phyloP scores from a whole-genome alignment of 176 grass and related monocot species.

The Eremochloa ophiuroides region DNA sequence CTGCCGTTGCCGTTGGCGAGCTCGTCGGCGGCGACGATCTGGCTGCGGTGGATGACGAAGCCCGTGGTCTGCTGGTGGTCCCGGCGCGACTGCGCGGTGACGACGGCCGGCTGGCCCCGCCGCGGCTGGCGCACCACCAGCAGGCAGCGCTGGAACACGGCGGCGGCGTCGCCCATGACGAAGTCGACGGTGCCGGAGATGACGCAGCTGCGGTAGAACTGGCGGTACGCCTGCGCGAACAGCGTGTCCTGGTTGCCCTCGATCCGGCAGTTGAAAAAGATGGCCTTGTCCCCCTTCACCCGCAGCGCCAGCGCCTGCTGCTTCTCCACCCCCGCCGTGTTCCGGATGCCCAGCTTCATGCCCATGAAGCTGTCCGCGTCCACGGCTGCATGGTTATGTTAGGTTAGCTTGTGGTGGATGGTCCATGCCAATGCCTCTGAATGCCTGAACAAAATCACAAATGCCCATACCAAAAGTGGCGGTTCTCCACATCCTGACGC shows the following conservation, averaged over 20 bases:
- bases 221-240: constrained; percentile 74
- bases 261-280: constrained; percentile 83
- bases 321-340: constrained; percentile 74
- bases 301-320: constrained; percentile 75
- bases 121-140: constrained; percentile 57
- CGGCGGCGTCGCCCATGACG: constrained; percentile 74
- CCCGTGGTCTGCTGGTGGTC: constrained; percentile 78
- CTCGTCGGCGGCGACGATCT: constrained; percentile 40
- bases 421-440: too few relatives aligned
- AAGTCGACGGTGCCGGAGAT: constrained; percentile 90
- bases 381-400: constrained; percentile 58
- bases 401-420: too few relatives aligned
- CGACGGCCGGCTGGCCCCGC: constrained; percentile 44
- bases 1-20: not conserved
- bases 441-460: too few relatives aligned
- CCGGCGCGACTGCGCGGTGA: constrained; percentile 64
- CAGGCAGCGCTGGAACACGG: constrained; percentile 86
- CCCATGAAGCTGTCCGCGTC: constrained; percentile 68
- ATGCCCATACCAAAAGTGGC: constrained; percentile 77
- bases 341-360: constrained; percentile 53
- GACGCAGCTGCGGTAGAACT: constrained; percentile 86
- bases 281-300: constrained; percentile 54
- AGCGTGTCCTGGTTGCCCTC: constrained; percentile 92
- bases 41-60: constrained; percentile 72
- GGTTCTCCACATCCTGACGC: constrained; percentile 60